Conservation (phyloP, 2,329 filamentous ascomycete species). For the Lachnellula occidentalis region DNA sequence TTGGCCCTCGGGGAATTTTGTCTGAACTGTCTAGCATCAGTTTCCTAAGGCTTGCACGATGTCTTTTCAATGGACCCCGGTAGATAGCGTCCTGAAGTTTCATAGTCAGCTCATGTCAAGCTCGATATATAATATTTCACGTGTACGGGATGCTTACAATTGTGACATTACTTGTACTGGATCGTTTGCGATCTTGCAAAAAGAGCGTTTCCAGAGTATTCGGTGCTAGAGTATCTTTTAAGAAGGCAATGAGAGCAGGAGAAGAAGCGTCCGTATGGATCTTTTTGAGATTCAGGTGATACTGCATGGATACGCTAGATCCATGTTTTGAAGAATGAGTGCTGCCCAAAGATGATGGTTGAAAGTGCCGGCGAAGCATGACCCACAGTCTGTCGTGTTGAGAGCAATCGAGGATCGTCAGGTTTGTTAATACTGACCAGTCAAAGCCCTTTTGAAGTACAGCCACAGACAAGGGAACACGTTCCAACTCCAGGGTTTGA, state of each 20-base stretch:
- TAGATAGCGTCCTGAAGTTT: conserved; percentile 57
- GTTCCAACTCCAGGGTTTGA: conserved; percentile 70
- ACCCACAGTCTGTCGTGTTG: conserved; percentile 74
- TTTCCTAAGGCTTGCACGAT: conserved; percentile 65
- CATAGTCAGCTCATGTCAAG: conserved; percentile 5
- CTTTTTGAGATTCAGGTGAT: conserved; percentile 62
- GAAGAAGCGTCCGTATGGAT: conserved; percentile 72
- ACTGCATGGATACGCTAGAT: conserved; percentile 40
- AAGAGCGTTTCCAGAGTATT: conserved; percentile 77
- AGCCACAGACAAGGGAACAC: conserved; percentile 65
- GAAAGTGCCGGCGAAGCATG: conserved; percentile 58
- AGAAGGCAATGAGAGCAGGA: conserved; percentile 62
- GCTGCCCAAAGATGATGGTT: conserved; percentile 35
- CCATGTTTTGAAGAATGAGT: conserved; percentile 25
- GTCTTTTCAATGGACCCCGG: conserved; percentile 62
- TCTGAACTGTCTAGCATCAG: conserved; percentile 68
- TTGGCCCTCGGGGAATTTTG: conserved; percentile 37
- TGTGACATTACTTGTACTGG: conserved; percentile 49
- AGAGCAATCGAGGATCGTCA: conserved; percentile 69
- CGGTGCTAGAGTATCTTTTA: conserved; percentile 71
- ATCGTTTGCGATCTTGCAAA: conserved; percentile 58
- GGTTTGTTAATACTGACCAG: conserved; percentile 64
- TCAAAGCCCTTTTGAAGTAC: conserved; percentile 68
- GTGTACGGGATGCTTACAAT: conserved; percentile 35
- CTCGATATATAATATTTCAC: neutral